A percentile compares a stretch with the other conserved stretches of the same genome.
phyloP scores from a whole-genome alignment of 129 eudicot genomes.

The Apium graveolens region DNA sequence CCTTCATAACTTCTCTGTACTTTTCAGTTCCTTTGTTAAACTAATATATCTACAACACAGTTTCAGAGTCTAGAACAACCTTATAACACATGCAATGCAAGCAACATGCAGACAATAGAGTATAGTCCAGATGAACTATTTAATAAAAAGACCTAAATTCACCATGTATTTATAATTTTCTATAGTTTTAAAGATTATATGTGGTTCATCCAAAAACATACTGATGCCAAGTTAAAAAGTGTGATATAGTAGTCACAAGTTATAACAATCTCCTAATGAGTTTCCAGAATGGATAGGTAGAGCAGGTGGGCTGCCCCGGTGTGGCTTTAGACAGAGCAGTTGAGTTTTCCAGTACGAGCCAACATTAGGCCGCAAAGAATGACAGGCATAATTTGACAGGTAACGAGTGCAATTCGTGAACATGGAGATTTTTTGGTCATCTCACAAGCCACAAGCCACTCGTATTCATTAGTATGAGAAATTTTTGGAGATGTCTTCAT shows the following conservation, averaged over 20 bases:
- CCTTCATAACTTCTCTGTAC: not conserved
- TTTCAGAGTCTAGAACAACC: not conserved
- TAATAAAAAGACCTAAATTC: not conserved
- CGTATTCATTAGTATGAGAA: too few species aligned
- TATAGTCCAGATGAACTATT: not conserved
- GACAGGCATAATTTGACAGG: too few species aligned
- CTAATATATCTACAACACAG: not conserved
- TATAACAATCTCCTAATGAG: not conserved
- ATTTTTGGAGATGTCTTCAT: too few species aligned
- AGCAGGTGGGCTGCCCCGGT: not conserved
- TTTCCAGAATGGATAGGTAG: too few species aligned
- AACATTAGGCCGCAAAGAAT: not conserved
- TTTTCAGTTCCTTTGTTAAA: not conserved
- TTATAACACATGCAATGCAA: not conserved
- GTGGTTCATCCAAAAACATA: too few species aligned
- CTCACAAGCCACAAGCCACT: too few species aligned
- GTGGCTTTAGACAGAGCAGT: not conserved
- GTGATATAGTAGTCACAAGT: too few species aligned
- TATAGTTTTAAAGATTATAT: not conserved
- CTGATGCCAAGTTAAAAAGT: not conserved
- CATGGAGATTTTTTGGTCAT: too few species aligned
- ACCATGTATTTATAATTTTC: not conserved
- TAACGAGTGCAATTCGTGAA: too few species aligned
- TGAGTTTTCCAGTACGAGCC: not conserved
- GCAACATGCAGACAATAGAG: not conserved